Percentiles rank a stretch among this genome's conserved stretches.
These are phyloP conservation scores for Miamiensis avidus DNA, from an alignment of 169 alveolate genomes.

Conservation along the genomic window DNA sequence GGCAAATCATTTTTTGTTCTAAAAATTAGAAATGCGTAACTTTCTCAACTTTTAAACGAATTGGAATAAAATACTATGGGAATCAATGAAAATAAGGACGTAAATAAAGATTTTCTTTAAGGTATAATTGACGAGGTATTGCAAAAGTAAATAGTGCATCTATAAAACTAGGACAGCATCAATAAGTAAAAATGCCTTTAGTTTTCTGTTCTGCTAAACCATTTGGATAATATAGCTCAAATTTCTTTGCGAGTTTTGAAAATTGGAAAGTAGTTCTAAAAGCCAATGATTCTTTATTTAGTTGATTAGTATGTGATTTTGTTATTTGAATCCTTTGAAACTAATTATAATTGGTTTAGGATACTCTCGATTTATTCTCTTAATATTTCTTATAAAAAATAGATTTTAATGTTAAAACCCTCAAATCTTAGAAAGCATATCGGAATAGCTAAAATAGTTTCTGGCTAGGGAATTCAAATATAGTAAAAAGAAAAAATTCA, in stretches of 20 bases:
- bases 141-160: neutral
- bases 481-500: too few species aligned
- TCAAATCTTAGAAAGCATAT: neutral
- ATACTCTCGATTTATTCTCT: neutral
- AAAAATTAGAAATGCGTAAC: too few species aligned
- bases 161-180: neutral
- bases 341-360: neutral
- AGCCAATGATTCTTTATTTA: neutral
- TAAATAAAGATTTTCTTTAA: too few species aligned
- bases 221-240: neutral
- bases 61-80: neutral
- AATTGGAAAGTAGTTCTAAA: too few species aligned
- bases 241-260: neutral
- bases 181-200: too few species aligned
- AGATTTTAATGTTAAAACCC: neutral
- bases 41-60: too few species aligned
- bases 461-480: neutral
- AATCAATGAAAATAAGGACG: neutral
- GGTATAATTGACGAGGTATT: neutral
- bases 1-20: too few species aligned
- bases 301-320: neutral
- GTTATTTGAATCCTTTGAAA: neutral
- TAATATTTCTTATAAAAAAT: too few species aligned
- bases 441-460: neutral
- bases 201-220: neutral